Evolutionary conservation across 2,329 filamentous ascomycete species (phyloP), one percentile per base, ranked within the genome.

Genomic region (Aspergillus uvarum): DNA sequence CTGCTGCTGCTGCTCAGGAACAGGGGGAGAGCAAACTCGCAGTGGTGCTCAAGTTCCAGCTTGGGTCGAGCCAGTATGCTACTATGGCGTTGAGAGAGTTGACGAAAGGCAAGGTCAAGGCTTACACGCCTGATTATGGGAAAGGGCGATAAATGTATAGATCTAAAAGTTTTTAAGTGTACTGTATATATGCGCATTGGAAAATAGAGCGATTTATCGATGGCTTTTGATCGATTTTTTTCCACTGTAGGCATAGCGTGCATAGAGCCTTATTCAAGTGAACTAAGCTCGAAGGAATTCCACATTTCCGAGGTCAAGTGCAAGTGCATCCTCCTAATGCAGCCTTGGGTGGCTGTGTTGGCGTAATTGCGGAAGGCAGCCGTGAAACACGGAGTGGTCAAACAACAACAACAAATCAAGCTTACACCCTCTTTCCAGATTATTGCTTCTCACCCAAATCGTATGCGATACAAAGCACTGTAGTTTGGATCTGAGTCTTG

Each of bases 61-160:
- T 96, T 29, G 89, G 87, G 1, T 87, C 87, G 52, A 92, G 90
- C 70, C 89, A 91, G 70, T 96, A 96, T 77, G 91, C 91, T 0
- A 96, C 91, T 0, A 91, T 96, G 81, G 89, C 90, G 12, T 73
- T 96, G 65, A 80, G 91, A 56, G 91, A 96, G 76, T 76, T 96
- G 63, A 92, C 91, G 81, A 89, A 87, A 47, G 86, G 87, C 2
- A 87, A 86, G 12, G 80, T 87, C 5, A 80, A 80, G 68, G 81
- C 82, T 7, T 89, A 83, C 67, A 85, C 86, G 74, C 84, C 87
- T 5, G 87, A 88, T 54, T 89, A 84, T 69, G 79, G 81, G 62
- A 80, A 81, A 44, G 80, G 62, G 51, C 8, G 12, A 14, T 52
- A 19, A 24, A 31, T 60, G 19, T 60, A 35, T 59, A 53, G n/a